These are phyloP conservation scores for Gleditsia sinensis DNA, from an alignment of 306 rosid genomes.

Conservation along the genomic window DNA sequence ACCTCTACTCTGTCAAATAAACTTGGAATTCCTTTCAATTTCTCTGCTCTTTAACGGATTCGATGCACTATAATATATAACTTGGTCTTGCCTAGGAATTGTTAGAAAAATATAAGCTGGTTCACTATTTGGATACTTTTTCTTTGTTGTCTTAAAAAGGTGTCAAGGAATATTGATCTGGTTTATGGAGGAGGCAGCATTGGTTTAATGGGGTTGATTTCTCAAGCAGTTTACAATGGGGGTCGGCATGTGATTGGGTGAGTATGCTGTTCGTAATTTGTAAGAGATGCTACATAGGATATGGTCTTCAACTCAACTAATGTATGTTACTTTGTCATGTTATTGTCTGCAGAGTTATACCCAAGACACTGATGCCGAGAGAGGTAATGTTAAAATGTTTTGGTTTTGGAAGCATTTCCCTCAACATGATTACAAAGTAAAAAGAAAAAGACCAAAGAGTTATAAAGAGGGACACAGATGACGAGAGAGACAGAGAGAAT, in stretches of 20 bases:
- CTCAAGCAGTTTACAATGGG: slow-evolving; percentile 88
- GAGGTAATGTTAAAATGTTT: slow-evolving; percentile 63
- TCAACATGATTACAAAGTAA: slow-evolving; percentile 16
- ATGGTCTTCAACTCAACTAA: slow-evolving; percentile 27
- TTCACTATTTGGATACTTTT: no score
- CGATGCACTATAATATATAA: no score
- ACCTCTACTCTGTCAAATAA: no score
- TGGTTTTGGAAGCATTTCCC: slow-evolving; percentile 37
- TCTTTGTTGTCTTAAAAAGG: no score
- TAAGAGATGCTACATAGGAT: no score
- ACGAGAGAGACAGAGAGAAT: slow-evolving; percentile 34
- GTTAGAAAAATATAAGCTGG: no score
- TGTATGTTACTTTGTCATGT: slow-evolving; percentile 48
- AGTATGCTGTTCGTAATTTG: no score
- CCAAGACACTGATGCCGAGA: slow-evolving; percentile 97
- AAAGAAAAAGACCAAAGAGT: slow-evolving; percentile 49
- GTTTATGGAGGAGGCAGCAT: slow-evolving; percentile 99
- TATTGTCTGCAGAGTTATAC: slow-evolving; percentile 80
- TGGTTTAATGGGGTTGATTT: slow-evolving; percentile 94
- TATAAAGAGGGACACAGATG: slow-evolving; percentile 4
- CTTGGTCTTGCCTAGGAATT: no score
- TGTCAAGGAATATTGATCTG: slow-evolving; percentile 85
- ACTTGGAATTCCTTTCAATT: no score
- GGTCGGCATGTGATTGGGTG: slow-evolving; percentile 97
- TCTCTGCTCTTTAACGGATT: no score